Base-by-base conservation (phyloP, 208 protist species). In the Leishmania martiniquensis region DNA sequence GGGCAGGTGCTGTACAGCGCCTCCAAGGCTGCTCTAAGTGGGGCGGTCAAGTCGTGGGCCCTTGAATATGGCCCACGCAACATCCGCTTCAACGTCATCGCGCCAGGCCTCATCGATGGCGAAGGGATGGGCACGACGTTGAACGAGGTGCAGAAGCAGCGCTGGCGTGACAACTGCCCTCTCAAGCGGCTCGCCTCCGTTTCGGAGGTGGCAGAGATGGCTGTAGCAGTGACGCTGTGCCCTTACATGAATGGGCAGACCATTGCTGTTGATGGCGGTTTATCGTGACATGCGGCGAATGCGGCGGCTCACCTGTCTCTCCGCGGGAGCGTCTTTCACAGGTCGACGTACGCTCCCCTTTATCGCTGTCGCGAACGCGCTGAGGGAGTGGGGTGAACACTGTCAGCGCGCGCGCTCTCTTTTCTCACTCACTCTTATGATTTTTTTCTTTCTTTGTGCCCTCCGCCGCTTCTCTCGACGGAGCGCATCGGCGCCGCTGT, bases 21-120 rank as follows among this genome's bases (percentile, higher is more conserved):
- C 45, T 92, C 96, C 17, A 99, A 99, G 77, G 93, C 96, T 0
- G 97, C 93, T 34, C 84, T 99, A 29, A 79, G 82, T 12, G 95
- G 93, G 4, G 92, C 95, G 12, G 87, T 85, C 47, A 93, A 97
- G 76, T 95, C 93, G 25, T 91, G 90, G 80, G 88, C 90, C 17
- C 85, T 83, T 52, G 96, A 99, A 85, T 97, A 98, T 75, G 88
- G 92, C 57, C 32, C 65, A 7, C 91, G 93, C 67, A 89, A 93
- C 44, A 73, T 99, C 7, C 94, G 95, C 73, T 97, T 98, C 72
- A 99, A 99, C 81, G 92, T 97, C 1, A 89, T 99, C 45, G 89
- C 92, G 0, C 97, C 97, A 3, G 96, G 95, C 7, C 84, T 97
- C 34, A 89, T 98, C 29, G 92, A 95, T 42, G 96, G 93, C 12